A percentile compares a stretch with the other conserved stretches of the same genome.
Conservation (phyloP, 768 basidiomycete genomes). For the Mycena galopus region DNA sequence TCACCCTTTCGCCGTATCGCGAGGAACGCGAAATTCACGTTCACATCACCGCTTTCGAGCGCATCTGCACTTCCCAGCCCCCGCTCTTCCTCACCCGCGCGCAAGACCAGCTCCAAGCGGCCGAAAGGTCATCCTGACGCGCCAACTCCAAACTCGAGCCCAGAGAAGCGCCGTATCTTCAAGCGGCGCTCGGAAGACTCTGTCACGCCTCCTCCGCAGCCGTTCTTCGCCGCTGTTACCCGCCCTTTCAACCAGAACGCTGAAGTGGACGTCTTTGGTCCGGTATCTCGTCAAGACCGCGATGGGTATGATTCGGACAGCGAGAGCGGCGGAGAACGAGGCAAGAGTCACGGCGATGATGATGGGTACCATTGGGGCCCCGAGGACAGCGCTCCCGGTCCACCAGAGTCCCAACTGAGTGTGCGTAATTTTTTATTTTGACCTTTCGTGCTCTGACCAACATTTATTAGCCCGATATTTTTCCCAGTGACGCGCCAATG, state of each 20-base stretch:
- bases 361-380: neutral
- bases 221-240: neutral
- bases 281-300: neutral
- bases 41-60: neutral
- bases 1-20: neutral
- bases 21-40: neutral
- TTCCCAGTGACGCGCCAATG: neutral
- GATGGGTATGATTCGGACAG: conserved; percentile 2
- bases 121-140: conserved; percentile 7
- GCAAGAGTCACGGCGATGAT: too few species aligned
- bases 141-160: conserved; percentile 6
- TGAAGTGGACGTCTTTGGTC: neutral
- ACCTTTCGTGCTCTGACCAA: neutral
- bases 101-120: neutral
- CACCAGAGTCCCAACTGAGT: conserved; percentile 11
- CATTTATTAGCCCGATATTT: too few species aligned
- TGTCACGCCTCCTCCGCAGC: neutral
- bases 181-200: neutral
- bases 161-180: conserved; percentile 4
- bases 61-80: too few species aligned
- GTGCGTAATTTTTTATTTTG: neutral
- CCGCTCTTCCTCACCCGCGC: neutral
- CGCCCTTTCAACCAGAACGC: neutral
- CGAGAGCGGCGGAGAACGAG: neutral
- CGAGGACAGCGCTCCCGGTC: conserved; percentile 1